These are phyloP conservation scores for Nicotiana undulata DNA, from an alignment of 257 asterid genomes.

Conservation along the genomic window DNA sequence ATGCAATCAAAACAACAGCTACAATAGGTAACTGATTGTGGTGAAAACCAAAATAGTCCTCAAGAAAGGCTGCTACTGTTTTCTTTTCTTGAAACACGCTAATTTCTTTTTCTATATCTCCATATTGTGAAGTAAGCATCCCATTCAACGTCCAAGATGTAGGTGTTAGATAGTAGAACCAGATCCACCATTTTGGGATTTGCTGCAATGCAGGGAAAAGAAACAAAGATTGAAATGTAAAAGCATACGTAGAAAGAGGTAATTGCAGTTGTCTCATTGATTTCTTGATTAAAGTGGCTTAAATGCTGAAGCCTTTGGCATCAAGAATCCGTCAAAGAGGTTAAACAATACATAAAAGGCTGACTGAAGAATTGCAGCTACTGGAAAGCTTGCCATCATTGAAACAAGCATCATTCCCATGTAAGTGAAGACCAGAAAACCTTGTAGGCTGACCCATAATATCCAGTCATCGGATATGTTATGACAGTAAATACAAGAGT, in stretches of 20 bases:
- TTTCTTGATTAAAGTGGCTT: not conserved
- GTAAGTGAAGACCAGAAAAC: constrained; percentile 40
- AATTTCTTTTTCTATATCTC: constrained; percentile 26
- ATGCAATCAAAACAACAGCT: constrained; percentile 29
- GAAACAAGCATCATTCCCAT: constrained; percentile 44
- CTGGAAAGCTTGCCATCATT: constrained; percentile 29
- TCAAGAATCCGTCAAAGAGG: constrained; percentile 36
- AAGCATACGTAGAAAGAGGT: not conserved
- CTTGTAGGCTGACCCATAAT: constrained; percentile 30
- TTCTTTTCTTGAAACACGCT: constrained; percentile 26
- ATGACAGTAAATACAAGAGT: constrained; percentile 22
- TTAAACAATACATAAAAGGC: constrained; percentile 31
- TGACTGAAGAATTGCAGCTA: constrained; percentile 36
- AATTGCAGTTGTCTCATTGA: not conserved
- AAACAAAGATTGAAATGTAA: not conserved
- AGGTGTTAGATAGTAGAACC: constrained; percentile 38
- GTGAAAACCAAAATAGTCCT: constrained; percentile 37
- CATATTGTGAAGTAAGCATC: constrained; percentile 42
- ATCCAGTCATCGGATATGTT: constrained; percentile 49
- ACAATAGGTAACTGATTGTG: constrained; percentile 34
- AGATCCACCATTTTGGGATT: constrained; percentile 53
- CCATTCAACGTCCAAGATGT: constrained; percentile 47
- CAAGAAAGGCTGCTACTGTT: constrained; percentile 28
- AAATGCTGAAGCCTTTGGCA: constrained; percentile 22
- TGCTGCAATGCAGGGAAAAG: constrained; percentile 16